phyloP scores from a whole-genome alignment of 371 early-diverging fungal species.

The Conidiobolus incongruus region DNA sequence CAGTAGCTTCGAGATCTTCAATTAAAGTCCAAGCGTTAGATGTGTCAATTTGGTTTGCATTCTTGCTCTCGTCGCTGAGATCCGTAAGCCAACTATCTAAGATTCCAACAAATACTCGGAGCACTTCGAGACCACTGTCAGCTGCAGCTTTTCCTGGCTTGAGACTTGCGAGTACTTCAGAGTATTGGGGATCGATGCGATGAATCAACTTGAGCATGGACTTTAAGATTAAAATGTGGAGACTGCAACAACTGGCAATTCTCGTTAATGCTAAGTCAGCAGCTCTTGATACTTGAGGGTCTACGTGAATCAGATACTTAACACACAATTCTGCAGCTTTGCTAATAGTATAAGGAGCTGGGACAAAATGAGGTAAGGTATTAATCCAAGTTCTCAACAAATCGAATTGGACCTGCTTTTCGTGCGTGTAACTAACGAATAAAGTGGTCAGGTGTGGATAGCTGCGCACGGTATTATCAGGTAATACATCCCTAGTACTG shows the following conservation, averaged over 20 bases:
- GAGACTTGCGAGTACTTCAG: slow-evolving; percentile 20
- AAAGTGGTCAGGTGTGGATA: slow-evolving; percentile 17
- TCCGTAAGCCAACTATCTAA: neutral
- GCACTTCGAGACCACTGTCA: neutral
- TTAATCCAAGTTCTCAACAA: slow-evolving; percentile 37
- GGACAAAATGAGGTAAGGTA: slow-evolving; percentile 46
- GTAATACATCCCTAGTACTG: neutral
- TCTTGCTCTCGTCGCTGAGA: slow-evolving; percentile 3
- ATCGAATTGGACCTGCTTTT: slow-evolving; percentile 43
- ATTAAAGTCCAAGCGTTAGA: slow-evolving; percentile 26
- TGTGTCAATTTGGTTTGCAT: slow-evolving; percentile 10
- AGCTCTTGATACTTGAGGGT: slow-evolving; percentile 44
- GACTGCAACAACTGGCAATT: slow-evolving; percentile 24
- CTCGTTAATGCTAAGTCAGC: slow-evolving; percentile 29
- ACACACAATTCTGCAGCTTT: slow-evolving; percentile 52
- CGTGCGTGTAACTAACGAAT: slow-evolving; percentile 30
- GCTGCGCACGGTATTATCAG: slow-evolving; percentile 6
- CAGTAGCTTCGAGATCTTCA: slow-evolving; percentile 47
- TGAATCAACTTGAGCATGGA: slow-evolving; percentile 26
- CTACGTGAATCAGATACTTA: slow-evolving; percentile 55
- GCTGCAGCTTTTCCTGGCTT: neutral
- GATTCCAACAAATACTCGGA: neutral
- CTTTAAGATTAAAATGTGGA: slow-evolving; percentile 30
- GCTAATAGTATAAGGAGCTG: slow-evolving; percentile 27
- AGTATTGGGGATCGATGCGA: slow-evolving; percentile 29